These are phyloP conservation scores for Calendula officinalis DNA, from an alignment of 129 eudicot genomes.

Conservation along the genomic window DNA sequence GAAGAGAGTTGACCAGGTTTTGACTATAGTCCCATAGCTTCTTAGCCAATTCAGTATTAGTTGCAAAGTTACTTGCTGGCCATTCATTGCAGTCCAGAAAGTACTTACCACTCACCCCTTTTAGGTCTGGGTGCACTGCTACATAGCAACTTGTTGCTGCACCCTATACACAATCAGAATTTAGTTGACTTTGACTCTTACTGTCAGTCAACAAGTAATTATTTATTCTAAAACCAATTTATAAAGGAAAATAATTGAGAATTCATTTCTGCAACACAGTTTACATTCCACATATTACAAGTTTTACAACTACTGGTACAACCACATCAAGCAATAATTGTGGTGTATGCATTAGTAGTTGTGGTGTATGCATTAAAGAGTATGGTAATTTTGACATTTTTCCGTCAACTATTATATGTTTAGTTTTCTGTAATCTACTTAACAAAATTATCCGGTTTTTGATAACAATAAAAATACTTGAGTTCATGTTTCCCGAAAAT, in stretches of 20 bases:
- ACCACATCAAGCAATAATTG: no score
- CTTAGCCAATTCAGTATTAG: conserved; percentile 57
- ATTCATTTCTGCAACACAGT: no score
- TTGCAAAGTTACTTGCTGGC: conserved; percentile 51
- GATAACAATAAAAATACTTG: neutral
- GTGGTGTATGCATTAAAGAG: no score
- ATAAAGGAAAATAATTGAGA: no score
- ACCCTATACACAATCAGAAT: conserved; percentile 43
- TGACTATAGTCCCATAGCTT: conserved; percentile 85
- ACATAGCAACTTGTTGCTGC: conserved; percentile 94
- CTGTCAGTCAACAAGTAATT: neutral
- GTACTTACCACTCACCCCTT: conserved; percentile 76
- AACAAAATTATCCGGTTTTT: neutral
- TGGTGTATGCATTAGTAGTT: no score
- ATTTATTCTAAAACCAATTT: no score
- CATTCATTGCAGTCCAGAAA: conserved; percentile 84
- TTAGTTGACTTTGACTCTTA: neutral
- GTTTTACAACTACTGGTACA: no score
- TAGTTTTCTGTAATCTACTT: no score
- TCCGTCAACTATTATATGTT: no score
- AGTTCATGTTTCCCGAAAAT: no score
- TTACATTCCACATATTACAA: no score
- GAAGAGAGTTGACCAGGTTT: conserved; percentile 53
- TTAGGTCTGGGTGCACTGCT: conserved; percentile 75
- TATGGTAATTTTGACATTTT: neutral